Percentiles rank a stretch among this genome's conserved stretches.
phyloP scores from a whole-genome alignment of 108 stramenopile species.

The Cyclotella atomus region DNA sequence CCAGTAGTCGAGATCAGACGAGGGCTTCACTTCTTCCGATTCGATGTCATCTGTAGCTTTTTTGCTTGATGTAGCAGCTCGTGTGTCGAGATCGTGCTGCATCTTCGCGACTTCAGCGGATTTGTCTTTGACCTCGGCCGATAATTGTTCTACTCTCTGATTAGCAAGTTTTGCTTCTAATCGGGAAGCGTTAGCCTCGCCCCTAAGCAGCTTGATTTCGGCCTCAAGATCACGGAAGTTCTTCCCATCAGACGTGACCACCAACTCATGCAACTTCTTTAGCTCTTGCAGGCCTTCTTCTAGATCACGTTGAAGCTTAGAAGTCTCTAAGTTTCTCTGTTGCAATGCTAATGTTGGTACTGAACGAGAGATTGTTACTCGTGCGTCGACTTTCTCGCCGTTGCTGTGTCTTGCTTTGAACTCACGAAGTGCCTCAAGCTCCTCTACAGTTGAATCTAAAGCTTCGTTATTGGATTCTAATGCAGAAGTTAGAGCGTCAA shows the following conservation, averaged over 20 bases:
- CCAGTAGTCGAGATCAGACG: no score
- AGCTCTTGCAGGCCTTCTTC: constrained; percentile 15
- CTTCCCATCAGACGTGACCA: not conserved
- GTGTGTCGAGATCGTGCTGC: not conserved
- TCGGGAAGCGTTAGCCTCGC: constrained; percentile 5
- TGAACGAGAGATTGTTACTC: not conserved
- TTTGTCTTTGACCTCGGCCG: constrained; percentile 9
- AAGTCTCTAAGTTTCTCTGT: no score
- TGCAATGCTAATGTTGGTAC: not conserved
- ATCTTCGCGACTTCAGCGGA: not conserved
- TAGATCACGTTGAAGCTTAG: no score
- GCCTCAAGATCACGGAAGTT: constrained; percentile 14
- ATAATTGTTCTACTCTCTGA: constrained; percentile 14
- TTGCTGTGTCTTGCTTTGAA: constrained; percentile 11
- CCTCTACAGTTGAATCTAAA: constrained; percentile 11
- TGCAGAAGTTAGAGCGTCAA: constrained; percentile 28
- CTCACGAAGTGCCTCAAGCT: constrained; percentile 23
- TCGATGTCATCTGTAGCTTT: not conserved
- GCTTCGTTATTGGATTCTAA: constrained; percentile 38
- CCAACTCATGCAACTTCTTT: constrained; percentile 15
- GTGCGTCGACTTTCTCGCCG: not conserved
- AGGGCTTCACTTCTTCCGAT: no score
- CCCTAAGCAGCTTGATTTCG: constrained; percentile 5
- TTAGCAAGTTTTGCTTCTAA: constrained; percentile 8
- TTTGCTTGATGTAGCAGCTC: no score